Percentiles rank a stretch among this genome's conserved stretches.
Evolutionary conservation across 352 stramenopile species (phyloP).

Genomic region (Pythium utonaiense): DNA sequence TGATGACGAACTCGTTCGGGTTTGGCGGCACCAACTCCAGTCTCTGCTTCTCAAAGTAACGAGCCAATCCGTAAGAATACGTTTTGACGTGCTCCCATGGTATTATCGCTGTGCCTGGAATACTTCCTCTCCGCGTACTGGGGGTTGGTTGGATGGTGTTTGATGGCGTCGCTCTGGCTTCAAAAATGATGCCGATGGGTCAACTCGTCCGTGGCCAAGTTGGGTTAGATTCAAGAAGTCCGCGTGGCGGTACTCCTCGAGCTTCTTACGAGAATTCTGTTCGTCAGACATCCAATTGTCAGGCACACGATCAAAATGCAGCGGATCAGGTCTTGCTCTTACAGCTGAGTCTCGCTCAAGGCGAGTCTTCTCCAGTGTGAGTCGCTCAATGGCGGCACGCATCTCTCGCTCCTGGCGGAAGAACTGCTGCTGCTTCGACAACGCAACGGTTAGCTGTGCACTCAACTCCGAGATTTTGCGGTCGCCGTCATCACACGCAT

Average conservation of each 20-base stretch:
- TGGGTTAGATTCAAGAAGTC: conserved; percentile 16
- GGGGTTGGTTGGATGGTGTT: conserved; percentile 9
- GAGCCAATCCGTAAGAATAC: neutral
- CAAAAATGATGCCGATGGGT: neutral
- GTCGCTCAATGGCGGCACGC: conserved; percentile 47
- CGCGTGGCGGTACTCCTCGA: conserved; percentile 40
- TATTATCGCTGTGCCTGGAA: conserved; percentile 24
- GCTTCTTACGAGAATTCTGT: conserved; percentile 19
- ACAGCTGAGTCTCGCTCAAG: conserved; percentile 62
- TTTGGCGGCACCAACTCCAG: conserved; percentile 97
- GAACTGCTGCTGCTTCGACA: conserved; percentile 75
- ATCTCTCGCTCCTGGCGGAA: conserved; percentile 70
- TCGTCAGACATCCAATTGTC: neutral
- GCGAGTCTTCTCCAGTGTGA: conserved; percentile 59
- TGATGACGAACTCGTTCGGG: conserved; percentile 96
- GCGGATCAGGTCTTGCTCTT: neutral
- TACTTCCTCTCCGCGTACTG: conserved; percentile 12
- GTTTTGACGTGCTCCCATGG: neutral
- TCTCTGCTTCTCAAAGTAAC: conserved; percentile 73
- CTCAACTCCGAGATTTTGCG: conserved; percentile 66
- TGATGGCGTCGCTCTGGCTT: conserved; percentile 14
- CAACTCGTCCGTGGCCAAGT: conserved; percentile 2
- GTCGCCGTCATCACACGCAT: conserved; percentile 62
- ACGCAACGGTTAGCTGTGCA: conserved; percentile 53
- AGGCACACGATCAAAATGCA: neutral